These are phyloP conservation scores for Magnolia changhungtana DNA, from an alignment of 164 flowering plant genomes.

Conservation along the genomic window DNA sequence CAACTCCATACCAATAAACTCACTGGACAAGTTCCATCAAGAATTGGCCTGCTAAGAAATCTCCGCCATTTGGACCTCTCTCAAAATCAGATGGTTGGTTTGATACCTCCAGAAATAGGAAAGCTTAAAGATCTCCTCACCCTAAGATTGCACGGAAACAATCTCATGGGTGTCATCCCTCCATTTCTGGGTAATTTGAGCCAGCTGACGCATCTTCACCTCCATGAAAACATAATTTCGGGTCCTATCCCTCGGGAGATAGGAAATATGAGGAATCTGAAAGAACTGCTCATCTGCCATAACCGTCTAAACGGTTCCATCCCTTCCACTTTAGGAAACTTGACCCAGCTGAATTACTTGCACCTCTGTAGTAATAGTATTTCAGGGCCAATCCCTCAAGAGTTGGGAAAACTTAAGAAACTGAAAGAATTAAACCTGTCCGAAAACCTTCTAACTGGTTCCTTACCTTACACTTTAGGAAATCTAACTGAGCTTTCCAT, in stretches of 20 bases:
- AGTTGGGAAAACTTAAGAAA: not conserved
- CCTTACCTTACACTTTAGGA: not conserved
- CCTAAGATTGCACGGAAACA: not conserved
- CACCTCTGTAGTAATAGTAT: not conserved
- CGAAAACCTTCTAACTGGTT: not conserved
- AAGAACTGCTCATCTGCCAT: not conserved
- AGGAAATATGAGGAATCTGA: not conserved
- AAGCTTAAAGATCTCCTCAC: constrained; percentile 9
- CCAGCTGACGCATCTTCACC: not conserved
- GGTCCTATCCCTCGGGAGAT: constrained; percentile 11
- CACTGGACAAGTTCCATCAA: constrained; percentile 18
- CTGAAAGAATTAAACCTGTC: not conserved
- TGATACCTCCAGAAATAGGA: constrained; percentile 39
- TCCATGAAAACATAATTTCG: not conserved
- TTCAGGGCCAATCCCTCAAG: not conserved
- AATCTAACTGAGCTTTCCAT: not conserved
- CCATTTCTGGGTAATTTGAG: constrained; percentile 1
- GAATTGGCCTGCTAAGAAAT: constrained; percentile 28
- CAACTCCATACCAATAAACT: constrained; percentile 13
- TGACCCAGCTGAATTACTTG: not conserved
- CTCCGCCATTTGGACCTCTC: not conserved
- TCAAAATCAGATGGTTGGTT: constrained; percentile 35
- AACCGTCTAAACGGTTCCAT: not conserved
- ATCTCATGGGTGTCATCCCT: not conserved
- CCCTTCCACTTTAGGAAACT: not conserved